These are phyloP conservation scores for Hymenoscyphus fraxineus DNA, from an alignment of 2,329 filamentous ascomycete genomes.

Conservation along the genomic window DNA sequence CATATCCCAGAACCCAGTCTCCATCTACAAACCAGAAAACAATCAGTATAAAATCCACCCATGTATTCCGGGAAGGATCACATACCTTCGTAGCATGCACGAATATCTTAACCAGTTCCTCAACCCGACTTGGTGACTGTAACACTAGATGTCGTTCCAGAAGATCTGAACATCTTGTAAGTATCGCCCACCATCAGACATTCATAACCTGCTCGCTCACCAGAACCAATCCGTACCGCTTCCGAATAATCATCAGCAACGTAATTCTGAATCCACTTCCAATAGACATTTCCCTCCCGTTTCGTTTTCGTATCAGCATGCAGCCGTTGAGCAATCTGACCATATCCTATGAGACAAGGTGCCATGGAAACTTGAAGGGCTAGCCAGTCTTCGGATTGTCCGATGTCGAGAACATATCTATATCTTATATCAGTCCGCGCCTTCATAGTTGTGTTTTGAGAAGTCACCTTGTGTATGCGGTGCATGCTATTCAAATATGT, in stretches of 20 bases:
- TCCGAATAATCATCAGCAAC: constrained; percentile 72
- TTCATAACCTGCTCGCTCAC: constrained; percentile 42
- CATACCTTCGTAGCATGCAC: constrained; percentile 78
- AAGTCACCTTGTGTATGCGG: constrained; percentile 63
- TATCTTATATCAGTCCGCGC: constrained; percentile 7
- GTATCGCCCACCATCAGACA: too few species aligned
- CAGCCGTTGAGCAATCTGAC: constrained; percentile 70
- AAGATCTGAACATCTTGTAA: constrained; percentile 48
- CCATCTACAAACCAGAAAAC: constrained; percentile 50
- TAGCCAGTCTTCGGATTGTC: constrained; percentile 82
- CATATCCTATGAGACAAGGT: constrained; percentile 88
- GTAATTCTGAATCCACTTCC: constrained; percentile 90
- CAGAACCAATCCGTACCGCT: constrained; percentile 66
- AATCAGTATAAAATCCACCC: constrained; percentile 1
- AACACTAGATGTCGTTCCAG: constrained; percentile 71
- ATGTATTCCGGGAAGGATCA: constrained; percentile 5
- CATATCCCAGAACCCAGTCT: constrained; percentile 74
- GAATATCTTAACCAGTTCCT: constrained; percentile 81
- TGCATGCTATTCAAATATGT: constrained; percentile 52
- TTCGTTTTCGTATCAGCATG: constrained; percentile 58
- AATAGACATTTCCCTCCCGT: constrained; percentile 69
- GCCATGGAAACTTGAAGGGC: constrained; percentile 80
- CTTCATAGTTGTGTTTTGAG: not conserved
- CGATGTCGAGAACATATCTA: constrained; percentile 82
- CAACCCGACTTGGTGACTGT: constrained; percentile 71